These are phyloP conservation scores for Talaromyces piceae DNA, from an alignment of 2,329 filamentous ascomycete species.

Conservation along the genomic window DNA sequence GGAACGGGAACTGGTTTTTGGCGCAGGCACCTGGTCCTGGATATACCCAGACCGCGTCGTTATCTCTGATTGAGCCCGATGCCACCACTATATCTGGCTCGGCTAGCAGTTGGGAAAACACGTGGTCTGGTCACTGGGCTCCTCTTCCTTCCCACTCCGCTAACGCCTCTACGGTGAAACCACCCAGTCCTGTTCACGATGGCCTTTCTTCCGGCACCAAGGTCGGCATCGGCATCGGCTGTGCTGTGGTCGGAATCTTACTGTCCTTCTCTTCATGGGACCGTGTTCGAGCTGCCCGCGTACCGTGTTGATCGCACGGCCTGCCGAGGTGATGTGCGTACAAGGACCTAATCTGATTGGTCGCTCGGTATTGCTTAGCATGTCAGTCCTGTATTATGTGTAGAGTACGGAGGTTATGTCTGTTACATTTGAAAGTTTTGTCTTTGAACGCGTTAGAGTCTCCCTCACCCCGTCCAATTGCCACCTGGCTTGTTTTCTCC, in stretches of 20 bases:
- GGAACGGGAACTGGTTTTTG: constrained; percentile 13
- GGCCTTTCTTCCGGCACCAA: background rate
- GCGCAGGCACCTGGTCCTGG: constrained; percentile 16
- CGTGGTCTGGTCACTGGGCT: background rate
- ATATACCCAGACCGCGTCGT: background rate
- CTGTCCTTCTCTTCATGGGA: too few relatives aligned
- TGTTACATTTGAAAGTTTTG: too few relatives aligned
- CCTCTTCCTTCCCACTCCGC: background rate
- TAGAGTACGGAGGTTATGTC: too few relatives aligned
- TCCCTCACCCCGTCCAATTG: too few relatives aligned
- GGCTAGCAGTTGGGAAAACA: background rate
- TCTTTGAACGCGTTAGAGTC: too few relatives aligned
- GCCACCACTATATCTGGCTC: background rate
- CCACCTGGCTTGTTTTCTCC: too few relatives aligned
- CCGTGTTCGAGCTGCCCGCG: too few relatives aligned
- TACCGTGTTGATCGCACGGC: too few relatives aligned
- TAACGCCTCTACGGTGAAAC: background rate
- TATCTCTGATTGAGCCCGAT: background rate
- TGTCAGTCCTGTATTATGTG: too few relatives aligned
- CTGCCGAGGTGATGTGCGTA: too few relatives aligned
- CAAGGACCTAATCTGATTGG: too few relatives aligned
- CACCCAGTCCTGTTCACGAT: background rate
- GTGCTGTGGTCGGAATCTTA: background rate
- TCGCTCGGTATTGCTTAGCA: too few relatives aligned
- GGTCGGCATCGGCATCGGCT: background rate